These are phyloP conservation scores for Corymbia citriodora DNA, from an alignment of 441 rosid species.

Conservation along the genomic window DNA sequence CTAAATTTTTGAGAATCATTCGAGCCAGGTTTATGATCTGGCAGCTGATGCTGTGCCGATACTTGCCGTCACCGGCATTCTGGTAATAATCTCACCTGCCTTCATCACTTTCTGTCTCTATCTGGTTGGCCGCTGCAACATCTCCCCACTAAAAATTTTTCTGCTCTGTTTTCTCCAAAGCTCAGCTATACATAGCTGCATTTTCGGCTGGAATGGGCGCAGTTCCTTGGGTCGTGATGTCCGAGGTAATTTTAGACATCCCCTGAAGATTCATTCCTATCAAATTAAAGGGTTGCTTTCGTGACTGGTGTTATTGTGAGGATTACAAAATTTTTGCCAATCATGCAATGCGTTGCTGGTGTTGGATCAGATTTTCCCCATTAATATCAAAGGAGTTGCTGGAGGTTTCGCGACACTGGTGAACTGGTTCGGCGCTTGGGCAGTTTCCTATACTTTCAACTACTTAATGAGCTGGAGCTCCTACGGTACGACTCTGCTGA, in stretches of 20 bases:
- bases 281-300: background rate
- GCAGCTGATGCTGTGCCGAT: slow-evolving; percentile 66
- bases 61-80: slow-evolving; percentile 66
- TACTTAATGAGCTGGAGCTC: slow-evolving; percentile 90
- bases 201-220: slow-evolving; percentile 96
- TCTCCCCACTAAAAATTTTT: background rate
- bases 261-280: background rate
- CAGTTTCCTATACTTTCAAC: slow-evolving; percentile 86
- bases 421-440: slow-evolving; percentile 95
- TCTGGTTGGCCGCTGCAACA: background rate
- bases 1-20: background rate
- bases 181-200: slow-evolving; percentile 68
- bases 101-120: background rate
- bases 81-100: slow-evolving; percentile 40
- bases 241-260: slow-evolving; percentile 50
- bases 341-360: background rate
- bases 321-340: background rate
- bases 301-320: background rate
- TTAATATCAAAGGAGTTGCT: slow-evolving; percentile 79
- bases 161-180: background rate
- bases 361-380: slow-evolving; percentile 71
- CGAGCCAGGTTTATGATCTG: slow-evolving; percentile 43
- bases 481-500: slow-evolving; percentile 43
- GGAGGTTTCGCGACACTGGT: slow-evolving; percentile 86
- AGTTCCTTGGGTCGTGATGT: slow-evolving; percentile 96